Percentiles rank a stretch among this genome's conserved stretches.
phyloP scores from a whole-genome alignment of 1,284 basidiomycete genomes.

The Puccinia brachypodii region DNA sequence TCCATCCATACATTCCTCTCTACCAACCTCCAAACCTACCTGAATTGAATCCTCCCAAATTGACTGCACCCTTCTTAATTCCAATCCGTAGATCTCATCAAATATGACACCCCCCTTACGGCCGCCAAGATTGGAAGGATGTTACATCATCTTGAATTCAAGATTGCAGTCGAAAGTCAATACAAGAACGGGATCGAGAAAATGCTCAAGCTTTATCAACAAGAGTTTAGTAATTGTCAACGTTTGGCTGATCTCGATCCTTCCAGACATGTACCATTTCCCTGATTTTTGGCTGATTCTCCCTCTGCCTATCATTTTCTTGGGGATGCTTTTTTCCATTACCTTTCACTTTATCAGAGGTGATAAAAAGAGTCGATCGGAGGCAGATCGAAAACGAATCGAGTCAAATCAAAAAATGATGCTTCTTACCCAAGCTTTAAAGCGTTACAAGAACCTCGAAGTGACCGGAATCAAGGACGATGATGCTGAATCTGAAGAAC shows the following conservation, averaged over 20 bases:
- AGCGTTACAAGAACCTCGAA: conserved; percentile 92
- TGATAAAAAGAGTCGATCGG: conserved; percentile 58
- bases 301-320: neutral
- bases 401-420: conserved; percentile 97
- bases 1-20: neutral
- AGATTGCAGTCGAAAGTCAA: conserved; percentile 96
- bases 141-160: conserved; percentile 99
- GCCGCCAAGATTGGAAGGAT: conserved; percentile 95
- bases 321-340: neutral
- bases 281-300: neutral
- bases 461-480: conserved; percentile 81
- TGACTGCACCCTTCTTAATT: conserved; percentile 12
- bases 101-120: conserved; percentile 94
- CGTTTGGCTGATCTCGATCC: neutral
- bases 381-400: conserved; percentile 88
- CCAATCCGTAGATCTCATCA: conserved; percentile 72
- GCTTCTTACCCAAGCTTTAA: conserved; percentile 84
- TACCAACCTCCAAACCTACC: neutral
- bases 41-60: neutral
- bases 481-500: conserved; percentile 69
- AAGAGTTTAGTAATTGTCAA: conserved; percentile 29
- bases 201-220: conserved; percentile 68
- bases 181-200: conserved; percentile 99
- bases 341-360: conserved; percentile 22
- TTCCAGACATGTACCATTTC: neutral